These are phyloP conservation scores for Cornus kousa DNA, from an alignment of 148 eudicot genomes.

Conservation along the genomic window DNA sequence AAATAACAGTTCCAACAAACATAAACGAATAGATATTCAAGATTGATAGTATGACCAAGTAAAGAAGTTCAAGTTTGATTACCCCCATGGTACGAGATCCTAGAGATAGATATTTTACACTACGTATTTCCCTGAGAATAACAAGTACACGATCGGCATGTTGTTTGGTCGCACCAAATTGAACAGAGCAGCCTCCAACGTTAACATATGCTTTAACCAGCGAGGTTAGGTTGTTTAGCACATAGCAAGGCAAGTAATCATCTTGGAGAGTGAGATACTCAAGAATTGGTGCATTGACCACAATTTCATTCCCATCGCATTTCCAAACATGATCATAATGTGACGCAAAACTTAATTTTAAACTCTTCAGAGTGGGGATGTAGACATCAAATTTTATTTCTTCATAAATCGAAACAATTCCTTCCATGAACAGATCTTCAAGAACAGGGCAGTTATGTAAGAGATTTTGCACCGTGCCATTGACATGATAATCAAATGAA, in stretches of 20 bases:
- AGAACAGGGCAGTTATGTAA: conserved; percentile 12
- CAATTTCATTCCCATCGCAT: background rate
- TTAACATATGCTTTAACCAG: conserved; percentile 13
- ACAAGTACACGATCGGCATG: background rate
- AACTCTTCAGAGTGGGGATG: conserved; percentile 7
- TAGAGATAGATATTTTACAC: conserved; percentile 7
- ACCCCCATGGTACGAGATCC: background rate
- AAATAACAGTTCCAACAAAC: too few relatives aligned
- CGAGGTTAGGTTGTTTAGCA: background rate
- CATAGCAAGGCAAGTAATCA: background rate
- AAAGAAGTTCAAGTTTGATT: background rate
- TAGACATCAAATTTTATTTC: background rate
- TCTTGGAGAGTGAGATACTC: conserved; percentile 1
- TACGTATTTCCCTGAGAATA: conserved; percentile 10
- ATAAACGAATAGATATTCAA: too few relatives aligned
- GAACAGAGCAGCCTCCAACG: background rate
- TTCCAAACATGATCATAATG: too few relatives aligned
- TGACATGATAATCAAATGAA: background rate
- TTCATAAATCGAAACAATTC: background rate
- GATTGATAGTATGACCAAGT: too few relatives aligned
- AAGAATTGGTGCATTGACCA: conserved; percentile 13
- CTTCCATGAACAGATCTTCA: background rate
- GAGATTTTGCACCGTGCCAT: conserved; percentile 1
- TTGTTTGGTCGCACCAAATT: background rate
- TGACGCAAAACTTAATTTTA: background rate